Evolutionary conservation across 1,284 basidiomycete genomes (phyloP).

Genomic region (Ustilago lituana): DNA sequence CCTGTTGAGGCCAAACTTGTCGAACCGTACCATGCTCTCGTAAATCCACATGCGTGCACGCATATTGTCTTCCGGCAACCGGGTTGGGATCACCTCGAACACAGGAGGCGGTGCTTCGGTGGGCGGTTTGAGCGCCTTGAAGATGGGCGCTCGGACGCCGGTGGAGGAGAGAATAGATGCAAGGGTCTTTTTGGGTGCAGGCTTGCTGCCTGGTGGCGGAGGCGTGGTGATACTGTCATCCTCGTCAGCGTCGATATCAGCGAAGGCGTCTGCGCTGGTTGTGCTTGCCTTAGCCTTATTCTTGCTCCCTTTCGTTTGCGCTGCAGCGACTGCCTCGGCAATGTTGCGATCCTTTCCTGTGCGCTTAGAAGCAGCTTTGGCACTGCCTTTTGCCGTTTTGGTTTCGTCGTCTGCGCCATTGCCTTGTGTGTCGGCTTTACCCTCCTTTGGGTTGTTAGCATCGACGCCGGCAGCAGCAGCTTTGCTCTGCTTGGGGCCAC

Average conservation of each 20-base stretch:
- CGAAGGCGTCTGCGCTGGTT: too few relatives aligned
- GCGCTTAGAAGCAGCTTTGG: constrained; percentile 7
- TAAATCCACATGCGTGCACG: constrained; percentile 60
- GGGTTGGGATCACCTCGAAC: constrained; percentile 45
- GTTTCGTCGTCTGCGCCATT: not conserved
- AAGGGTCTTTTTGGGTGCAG: constrained; percentile 22
- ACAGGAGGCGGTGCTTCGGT: constrained; percentile 24
- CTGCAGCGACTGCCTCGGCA: constrained; percentile 18
- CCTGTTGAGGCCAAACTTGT: constrained; percentile 48
- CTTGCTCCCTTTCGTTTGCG: constrained; percentile 7
- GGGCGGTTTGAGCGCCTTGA: constrained; percentile 43
- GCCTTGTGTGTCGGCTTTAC: constrained; percentile 1
- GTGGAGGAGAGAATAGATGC: constrained; percentile 13
- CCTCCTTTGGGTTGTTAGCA: not conserved
- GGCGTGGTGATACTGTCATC: constrained; percentile 36
- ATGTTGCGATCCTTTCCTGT: constrained; percentile 22
- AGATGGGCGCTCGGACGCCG: constrained; percentile 13
- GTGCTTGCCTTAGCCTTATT: constrained; percentile 7
- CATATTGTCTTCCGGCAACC: constrained; percentile 48
- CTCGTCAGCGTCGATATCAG: constrained; percentile 5
- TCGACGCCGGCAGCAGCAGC: not conserved
- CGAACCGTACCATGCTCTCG: constrained; percentile 58
- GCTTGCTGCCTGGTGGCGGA: constrained; percentile 21
- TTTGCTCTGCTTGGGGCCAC: not conserved
- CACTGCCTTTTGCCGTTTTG: constrained; percentile 1